Percentiles rank a stretch among this genome's conserved stretches.
Conservation (phyloP, 352 stramenopile species). For the Phytophthora parvispora region DNA sequence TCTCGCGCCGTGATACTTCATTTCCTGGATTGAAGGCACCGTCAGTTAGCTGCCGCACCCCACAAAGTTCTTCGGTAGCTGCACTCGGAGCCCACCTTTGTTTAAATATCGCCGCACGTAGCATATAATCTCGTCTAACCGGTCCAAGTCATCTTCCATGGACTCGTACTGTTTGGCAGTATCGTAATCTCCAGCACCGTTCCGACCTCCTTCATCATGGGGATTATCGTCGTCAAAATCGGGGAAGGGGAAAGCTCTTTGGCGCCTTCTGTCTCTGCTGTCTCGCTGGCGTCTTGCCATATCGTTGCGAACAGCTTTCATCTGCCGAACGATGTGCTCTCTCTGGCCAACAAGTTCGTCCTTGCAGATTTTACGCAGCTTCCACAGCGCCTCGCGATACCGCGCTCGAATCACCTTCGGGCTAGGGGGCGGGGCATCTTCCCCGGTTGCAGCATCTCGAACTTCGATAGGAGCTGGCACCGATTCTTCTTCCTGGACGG, state of each 20-base stretch:
- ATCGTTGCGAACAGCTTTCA: slow-evolving; percentile 35
- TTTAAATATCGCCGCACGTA: slow-evolving; percentile 50
- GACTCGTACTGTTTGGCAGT: slow-evolving; percentile 47
- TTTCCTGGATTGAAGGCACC: too few relatives aligned
- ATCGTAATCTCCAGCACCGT: neutral
- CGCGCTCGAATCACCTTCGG: slow-evolving; percentile 23
- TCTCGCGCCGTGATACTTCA: slow-evolving; percentile 48
- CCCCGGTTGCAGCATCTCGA: slow-evolving; percentile 5
- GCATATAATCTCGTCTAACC: slow-evolving; percentile 59
- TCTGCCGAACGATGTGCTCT: slow-evolving; percentile 43
- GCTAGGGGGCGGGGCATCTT: neutral
- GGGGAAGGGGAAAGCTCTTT: slow-evolving; percentile 1
- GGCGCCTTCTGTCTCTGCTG: slow-evolving; percentile 11
- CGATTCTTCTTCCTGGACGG: slow-evolving; percentile 28
- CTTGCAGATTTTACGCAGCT: slow-evolving; percentile 68
- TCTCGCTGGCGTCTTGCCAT: slow-evolving; percentile 32
- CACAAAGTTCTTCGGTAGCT: too few relatives aligned
- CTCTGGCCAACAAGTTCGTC: slow-evolving; percentile 65
- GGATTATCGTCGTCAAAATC: slow-evolving; percentile 18
- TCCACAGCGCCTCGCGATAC: slow-evolving; percentile 66
- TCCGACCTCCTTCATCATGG: slow-evolving; percentile 19
- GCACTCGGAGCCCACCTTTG: slow-evolving; percentile 52
- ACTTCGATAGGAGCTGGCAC: neutral
- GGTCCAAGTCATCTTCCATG: slow-evolving; percentile 67
- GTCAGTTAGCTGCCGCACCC: too few relatives aligned